Evolutionary conservation across 1,139 yeast genomes (phyloP).

Genomic region (Eremothecium sinecaudum): DNA sequence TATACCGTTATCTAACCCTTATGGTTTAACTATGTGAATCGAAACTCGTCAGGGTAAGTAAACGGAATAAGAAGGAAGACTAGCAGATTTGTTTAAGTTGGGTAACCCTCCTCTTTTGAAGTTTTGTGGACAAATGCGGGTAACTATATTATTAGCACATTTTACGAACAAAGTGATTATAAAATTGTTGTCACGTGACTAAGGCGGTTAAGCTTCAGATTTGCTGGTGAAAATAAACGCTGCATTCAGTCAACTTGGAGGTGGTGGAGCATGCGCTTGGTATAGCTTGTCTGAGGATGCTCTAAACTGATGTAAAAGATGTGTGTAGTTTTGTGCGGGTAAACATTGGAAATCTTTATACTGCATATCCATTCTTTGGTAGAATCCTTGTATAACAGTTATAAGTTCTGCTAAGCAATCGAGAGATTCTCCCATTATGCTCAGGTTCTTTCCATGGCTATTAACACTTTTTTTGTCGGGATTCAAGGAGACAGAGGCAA

Average conservation of each 20-base stretch:
- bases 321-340: constrained; percentile 19
- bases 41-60: constrained; percentile 6
- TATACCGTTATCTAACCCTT: background rate
- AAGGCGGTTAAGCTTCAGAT: background rate
- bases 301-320: constrained; percentile 19
- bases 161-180: background rate
- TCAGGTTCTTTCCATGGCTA: constrained; percentile 31
- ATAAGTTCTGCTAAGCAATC: constrained; percentile 33
- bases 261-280: constrained; percentile 29
- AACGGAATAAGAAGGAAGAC: no score
- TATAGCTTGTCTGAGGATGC: constrained; percentile 24
- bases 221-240: background rate
- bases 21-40: background rate
- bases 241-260: constrained; percentile 17
- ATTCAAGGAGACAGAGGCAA: constrained; percentile 22
- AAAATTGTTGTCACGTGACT: no score
- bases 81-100: no score
- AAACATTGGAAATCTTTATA: constrained; percentile 20
- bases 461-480: constrained; percentile 15
- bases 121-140: no score
- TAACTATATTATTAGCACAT: no score
- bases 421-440: constrained; percentile 35
- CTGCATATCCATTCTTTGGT: constrained; percentile 19
- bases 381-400: constrained; percentile 25
- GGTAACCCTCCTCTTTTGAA: no score